phyloP scores from a whole-genome alignment of 495 filamentous ascomycete species.

The Lasiosphaeriaceae sp. region DNA sequence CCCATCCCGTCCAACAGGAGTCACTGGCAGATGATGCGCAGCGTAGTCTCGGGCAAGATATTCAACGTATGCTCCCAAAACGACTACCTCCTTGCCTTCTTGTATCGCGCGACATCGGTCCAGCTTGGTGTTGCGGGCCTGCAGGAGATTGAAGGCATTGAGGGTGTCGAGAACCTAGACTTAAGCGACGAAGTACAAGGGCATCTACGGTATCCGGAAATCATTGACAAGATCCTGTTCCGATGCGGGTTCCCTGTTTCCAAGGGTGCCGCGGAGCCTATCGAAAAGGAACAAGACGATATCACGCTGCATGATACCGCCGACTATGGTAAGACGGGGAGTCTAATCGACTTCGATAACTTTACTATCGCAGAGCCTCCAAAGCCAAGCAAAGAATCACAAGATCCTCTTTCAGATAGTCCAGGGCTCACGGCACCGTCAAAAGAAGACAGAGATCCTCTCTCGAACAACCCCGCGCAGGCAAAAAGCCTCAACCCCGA shows the following conservation, averaged over 20 bases:
- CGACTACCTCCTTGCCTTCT: constrained; percentile 71
- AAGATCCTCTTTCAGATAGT: not conserved
- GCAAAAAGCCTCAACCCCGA: constrained; percentile 9
- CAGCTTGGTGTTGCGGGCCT: constrained; percentile 76
- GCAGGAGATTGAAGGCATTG: constrained; percentile 57
- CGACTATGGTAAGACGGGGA: constrained; percentile 25
- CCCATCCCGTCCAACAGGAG: constrained; percentile 62
- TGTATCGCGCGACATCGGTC: constrained; percentile 72
- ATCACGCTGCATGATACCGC: constrained; percentile 30
- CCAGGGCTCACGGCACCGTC: not conserved
- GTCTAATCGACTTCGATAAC: constrained; percentile 50
- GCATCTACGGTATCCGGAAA: constrained; percentile 66
- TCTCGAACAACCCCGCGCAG: not conserved
- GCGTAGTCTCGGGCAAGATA: constrained; percentile 67
- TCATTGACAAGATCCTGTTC: constrained; percentile 64
- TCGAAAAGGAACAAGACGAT: constrained; percentile 57
- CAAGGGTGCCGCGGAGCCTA: constrained; percentile 43
- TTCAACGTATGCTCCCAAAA: constrained; percentile 77
- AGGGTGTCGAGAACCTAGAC: constrained; percentile 72
- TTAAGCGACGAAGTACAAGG: constrained; percentile 69
- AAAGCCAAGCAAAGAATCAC: not conserved
- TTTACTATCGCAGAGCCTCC: constrained; percentile 17
- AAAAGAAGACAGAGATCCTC: not conserved
- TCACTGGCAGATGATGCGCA: constrained; percentile 66
- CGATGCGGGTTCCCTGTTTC: constrained; percentile 67